Percentiles rank a stretch among this genome's conserved stretches.
phyloP scores from a whole-genome alignment of 371 early-diverging fungal species.

The Mucor piriformis region DNA sequence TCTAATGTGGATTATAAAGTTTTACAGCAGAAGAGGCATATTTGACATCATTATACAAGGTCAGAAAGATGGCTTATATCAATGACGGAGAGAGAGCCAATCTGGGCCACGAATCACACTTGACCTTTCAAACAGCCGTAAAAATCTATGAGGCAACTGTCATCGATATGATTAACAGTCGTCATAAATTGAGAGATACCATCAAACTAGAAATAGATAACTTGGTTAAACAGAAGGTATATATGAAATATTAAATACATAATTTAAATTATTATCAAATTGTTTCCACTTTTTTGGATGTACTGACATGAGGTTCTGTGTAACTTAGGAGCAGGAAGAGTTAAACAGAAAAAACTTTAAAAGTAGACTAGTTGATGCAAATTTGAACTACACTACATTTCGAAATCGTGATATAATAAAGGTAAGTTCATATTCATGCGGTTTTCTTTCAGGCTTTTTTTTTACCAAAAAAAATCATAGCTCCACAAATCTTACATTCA shows the following conservation, averaged over 20 bases:
- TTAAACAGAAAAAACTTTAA: constrained; percentile 34
- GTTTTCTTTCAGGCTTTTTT: not conserved
- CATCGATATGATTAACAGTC: constrained; percentile 26
- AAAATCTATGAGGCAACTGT: constrained; percentile 36
- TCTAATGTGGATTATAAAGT: not conserved
- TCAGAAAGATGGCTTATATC: constrained; percentile 22
- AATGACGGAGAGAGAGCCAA: constrained; percentile 23
- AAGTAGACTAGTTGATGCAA: constrained; percentile 30
- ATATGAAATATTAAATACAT: not conserved
- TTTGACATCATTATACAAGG: constrained; percentile 30
- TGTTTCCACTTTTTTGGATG: not conserved
- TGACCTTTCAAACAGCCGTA: constrained; percentile 34
- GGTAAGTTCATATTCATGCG: constrained; percentile 18
- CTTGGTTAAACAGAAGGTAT: constrained; percentile 22
- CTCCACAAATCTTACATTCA: constrained; percentile 47
- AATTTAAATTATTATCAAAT: not conserved
- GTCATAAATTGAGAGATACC: constrained; percentile 25
- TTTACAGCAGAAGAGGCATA: constrained; percentile 49
- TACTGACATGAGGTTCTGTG: not conserved
- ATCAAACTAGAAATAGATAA: constrained; percentile 24
- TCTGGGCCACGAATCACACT: not conserved
- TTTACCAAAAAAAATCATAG: constrained; percentile 22
- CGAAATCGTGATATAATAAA: constrained; percentile 49
- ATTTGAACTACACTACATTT: constrained; percentile 37
- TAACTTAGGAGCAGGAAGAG: constrained; percentile 39